A percentile compares a stretch with the other conserved stretches of the same genome.
phyloP scores from a whole-genome alignment of 495 filamentous ascomycete species.

The Aspergillus baeticus region DNA sequence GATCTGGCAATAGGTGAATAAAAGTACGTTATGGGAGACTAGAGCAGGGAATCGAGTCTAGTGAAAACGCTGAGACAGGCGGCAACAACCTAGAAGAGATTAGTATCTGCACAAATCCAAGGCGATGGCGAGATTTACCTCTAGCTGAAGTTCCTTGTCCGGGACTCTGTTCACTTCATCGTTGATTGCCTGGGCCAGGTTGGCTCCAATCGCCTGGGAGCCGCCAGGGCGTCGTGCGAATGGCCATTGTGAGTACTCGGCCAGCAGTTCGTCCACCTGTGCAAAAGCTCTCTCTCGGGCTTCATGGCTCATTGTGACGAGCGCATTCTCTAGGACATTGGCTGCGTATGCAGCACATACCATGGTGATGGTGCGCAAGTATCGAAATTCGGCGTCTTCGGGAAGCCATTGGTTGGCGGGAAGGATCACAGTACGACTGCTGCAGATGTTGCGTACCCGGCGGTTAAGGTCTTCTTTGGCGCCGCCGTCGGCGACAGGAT shows the following conservation, averaged over 20 bases:
- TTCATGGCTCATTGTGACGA: constrained; percentile 90
- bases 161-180: constrained; percentile 83
- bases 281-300: constrained; percentile 90
- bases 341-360: constrained; percentile 97
- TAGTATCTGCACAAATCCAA: too few relatives aligned
- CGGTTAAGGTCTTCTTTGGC: constrained; percentile 96
- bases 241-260: constrained; percentile 95
- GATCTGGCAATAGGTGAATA: constrained; percentile 15
- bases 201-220: constrained; percentile 82
- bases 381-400: constrained; percentile 90
- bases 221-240: constrained; percentile 79
- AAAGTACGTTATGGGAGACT: constrained; percentile 22
- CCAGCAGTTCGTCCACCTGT: constrained; percentile 92
- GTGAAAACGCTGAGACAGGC: constrained; percentile 97
- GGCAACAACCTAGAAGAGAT: constrained; percentile 66
- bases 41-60: constrained; percentile 89
- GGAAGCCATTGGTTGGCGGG: constrained; percentile 81
- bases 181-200: constrained; percentile 80
- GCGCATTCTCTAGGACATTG: constrained; percentile 96
- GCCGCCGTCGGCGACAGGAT: constrained; percentile 94
- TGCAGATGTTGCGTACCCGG: constrained; percentile 88
- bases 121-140: constrained; percentile 61
- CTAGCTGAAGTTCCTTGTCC: constrained; percentile 92
- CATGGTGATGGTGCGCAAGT: constrained; percentile 88
- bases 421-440: constrained; percentile 89